Percentiles rank a stretch among this genome's conserved stretches.
phyloP scores from a whole-genome alignment of 306 rosid genomes.

The Hippophae rhamnoides region DNA sequence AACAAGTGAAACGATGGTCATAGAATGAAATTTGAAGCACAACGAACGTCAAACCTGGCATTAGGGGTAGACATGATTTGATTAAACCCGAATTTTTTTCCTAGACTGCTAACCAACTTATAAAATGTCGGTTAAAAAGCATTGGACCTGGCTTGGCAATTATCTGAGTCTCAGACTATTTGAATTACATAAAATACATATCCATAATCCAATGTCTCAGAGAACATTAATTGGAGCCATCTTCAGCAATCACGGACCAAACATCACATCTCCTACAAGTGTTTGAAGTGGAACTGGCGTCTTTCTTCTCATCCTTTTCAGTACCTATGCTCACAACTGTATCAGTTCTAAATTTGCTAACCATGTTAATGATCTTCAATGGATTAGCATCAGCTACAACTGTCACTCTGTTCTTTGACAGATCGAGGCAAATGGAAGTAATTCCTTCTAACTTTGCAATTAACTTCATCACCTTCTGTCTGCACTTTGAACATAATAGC shows the following conservation, averaged over 20 bases:
- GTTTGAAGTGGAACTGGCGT: constrained; percentile 11
- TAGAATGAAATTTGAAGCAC: too few species aligned
- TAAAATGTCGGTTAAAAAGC: too few species aligned
- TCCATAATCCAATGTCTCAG: constrained; percentile 23
- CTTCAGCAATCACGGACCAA: constrained; percentile 37
- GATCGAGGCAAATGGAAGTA: constrained; percentile 36
- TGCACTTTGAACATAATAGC: constrained; percentile 44
- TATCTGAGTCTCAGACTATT: not conserved
- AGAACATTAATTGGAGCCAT: constrained; percentile 34
- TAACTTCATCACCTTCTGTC: constrained; percentile 44
- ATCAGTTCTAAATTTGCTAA: constrained; percentile 41
- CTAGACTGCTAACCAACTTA: too few species aligned
- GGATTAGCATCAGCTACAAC: constrained; percentile 55
- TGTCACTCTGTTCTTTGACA: constrained; percentile 35
- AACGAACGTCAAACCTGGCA: too few species aligned
- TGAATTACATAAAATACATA: not conserved
- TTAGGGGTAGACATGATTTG: too few species aligned
- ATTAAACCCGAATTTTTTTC: too few species aligned
- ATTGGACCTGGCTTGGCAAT: too few species aligned
- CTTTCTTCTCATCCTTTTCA: constrained; percentile 37
- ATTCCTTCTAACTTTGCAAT: constrained; percentile 36
- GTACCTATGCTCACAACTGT: constrained; percentile 32
- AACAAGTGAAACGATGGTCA: too few species aligned
- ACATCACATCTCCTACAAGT: constrained; percentile 37
- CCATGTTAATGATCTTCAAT: constrained; percentile 36